A percentile compares a stretch with the other conserved stretches of the same genome.
phyloP scores from a whole-genome alignment of 345 rosid genomes.

The Acer campestre region DNA sequence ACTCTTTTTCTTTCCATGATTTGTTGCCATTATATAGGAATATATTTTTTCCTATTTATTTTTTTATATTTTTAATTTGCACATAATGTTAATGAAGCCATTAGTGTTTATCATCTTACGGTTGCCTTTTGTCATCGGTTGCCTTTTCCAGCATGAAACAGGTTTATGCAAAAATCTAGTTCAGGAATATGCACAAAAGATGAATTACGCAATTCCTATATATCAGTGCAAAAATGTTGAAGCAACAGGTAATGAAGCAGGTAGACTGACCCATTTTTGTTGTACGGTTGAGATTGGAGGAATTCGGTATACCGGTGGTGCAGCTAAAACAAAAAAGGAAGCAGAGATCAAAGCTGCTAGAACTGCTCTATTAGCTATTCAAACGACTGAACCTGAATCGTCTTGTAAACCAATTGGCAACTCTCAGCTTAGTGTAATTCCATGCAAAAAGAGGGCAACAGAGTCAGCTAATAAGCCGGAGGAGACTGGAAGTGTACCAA shows the following conservation, averaged over 20 bases:
- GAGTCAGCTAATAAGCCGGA: constrained; percentile 39
- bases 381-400: constrained; percentile 40
- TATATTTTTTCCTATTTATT: not conserved
- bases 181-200: constrained; percentile 95
- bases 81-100: not conserved
- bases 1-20: not conserved
- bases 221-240: constrained; percentile 63
- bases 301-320: constrained; percentile 74
- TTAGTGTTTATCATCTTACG: not conserved
- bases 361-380: constrained; percentile 83
- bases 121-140: constrained; percentile 3
- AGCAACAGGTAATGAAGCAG: constrained; percentile 18
- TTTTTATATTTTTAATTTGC: too few relatives aligned
- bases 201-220: constrained; percentile 83
- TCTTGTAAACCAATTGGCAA: constrained; percentile 27
- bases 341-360: constrained; percentile 97
- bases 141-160: constrained; percentile 67
- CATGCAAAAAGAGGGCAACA: constrained; percentile 59
- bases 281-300: constrained; percentile 89
- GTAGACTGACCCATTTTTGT: constrained; percentile 44
- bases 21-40: not conserved
- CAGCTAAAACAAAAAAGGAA: constrained; percentile 74
- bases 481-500: constrained; percentile 45
- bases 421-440: constrained; percentile 72
- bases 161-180: constrained; percentile 94